Evolutionary conservation across 495 filamentous ascomycete genomes (phyloP).

Genomic region (Apiosordaria backusii): DNA sequence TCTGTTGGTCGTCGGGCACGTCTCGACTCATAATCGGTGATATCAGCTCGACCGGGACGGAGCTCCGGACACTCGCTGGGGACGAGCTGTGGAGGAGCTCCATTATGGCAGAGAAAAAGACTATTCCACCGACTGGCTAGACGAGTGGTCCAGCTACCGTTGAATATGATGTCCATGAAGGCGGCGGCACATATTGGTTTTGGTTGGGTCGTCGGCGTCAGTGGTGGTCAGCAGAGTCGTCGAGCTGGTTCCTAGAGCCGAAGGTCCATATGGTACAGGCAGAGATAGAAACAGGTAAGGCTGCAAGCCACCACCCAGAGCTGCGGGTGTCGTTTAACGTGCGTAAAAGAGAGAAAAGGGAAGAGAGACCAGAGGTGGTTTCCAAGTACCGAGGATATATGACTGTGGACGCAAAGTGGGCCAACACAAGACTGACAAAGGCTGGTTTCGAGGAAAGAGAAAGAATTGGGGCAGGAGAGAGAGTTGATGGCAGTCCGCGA

Average conservation of each 20-base stretch:
- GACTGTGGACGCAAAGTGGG: neutral
- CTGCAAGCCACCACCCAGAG: neutral
- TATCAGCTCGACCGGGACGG: neutral
- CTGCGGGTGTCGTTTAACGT: neutral
- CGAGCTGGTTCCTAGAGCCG: neutral
- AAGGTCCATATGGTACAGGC: neutral
- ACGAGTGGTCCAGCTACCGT: conserved; percentile 23
- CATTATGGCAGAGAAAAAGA: conserved; percentile 9
- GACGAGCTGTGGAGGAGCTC: neutral
- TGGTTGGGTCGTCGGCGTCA: conserved; percentile 3
- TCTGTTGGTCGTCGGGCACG: neutral
- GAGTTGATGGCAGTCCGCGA: neutral
- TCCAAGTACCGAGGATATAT: neutral
- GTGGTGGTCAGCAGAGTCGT: neutral
- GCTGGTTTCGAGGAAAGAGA: neutral
- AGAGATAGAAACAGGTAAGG: conserved; percentile 1
- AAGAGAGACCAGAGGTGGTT: neutral
- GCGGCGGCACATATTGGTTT: conserved; percentile 15
- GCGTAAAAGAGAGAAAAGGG: neutral
- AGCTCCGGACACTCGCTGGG: neutral
- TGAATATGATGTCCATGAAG: conserved; percentile 14
- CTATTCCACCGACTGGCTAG: conserved; percentile 9
- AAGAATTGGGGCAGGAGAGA: neutral
- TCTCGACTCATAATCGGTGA: neutral
- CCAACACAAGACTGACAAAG: neutral